Evolutionary conservation across 371 early-diverging fungal genomes (phyloP).

Genomic region (Apophysomyces ossiformis): DNA sequence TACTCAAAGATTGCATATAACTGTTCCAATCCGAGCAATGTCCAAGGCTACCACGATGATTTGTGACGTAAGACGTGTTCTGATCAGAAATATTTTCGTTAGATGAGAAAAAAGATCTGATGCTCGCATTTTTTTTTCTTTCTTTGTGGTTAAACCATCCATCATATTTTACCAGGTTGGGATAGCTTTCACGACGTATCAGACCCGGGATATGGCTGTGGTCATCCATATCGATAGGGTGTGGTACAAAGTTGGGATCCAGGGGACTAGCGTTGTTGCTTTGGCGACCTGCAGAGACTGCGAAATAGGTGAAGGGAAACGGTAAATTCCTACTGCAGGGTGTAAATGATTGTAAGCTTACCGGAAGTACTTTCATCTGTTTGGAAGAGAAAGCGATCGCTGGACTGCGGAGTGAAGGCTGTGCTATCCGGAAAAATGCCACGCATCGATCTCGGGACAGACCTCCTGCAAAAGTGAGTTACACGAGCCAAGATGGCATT

Average conservation of each 20-base stretch:
- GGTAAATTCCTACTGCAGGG: constrained; percentile 2
- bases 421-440: constrained; percentile 42
- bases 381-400: constrained; percentile 33
- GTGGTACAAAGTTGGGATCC: constrained; percentile 25
- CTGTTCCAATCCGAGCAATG: constrained; percentile 24
- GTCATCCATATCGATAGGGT: constrained; percentile 11
- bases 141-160: no score
- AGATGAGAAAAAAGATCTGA: constrained; percentile 25
- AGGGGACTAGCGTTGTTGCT: constrained; percentile 16
- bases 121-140: no score
- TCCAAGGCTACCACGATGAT: constrained; percentile 30
- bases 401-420: constrained; percentile 41
- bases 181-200: constrained; percentile 43
- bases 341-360: not conserved
- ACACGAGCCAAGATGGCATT: constrained; percentile 15
- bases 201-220: constrained; percentile 27
- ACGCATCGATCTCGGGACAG: constrained; percentile 35
- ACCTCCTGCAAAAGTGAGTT: constrained; percentile 23
- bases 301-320: not conserved
- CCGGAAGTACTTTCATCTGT: constrained; percentile 10
- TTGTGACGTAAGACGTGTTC: constrained; percentile 44
- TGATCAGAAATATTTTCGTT: constrained; percentile 38
- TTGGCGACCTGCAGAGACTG: constrained; percentile 14
- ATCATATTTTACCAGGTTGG: constrained; percentile 34
- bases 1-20: constrained; percentile 15